Conservation (phyloP, 495 filamentous ascomycete species). For the Xylaria scruposa region DNA sequence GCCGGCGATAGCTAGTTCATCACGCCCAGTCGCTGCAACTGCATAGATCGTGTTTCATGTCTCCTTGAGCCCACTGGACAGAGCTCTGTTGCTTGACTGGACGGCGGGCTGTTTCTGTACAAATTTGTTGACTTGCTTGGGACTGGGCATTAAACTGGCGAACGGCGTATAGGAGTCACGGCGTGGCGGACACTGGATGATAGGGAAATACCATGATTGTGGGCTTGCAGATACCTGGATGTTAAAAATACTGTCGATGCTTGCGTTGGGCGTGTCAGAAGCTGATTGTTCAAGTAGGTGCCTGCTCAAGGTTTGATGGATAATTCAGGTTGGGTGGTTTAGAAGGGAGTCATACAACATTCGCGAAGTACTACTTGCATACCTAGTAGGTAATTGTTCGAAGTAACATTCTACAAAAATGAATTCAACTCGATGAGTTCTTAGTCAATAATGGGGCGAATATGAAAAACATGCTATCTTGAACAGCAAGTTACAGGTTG, state of each 20-base stretch:
- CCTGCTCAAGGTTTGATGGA: not conserved
- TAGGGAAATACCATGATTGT: slow-evolving; percentile 42
- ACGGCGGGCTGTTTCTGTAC: slow-evolving; percentile 43
- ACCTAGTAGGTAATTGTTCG: slow-evolving; percentile 3
- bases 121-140: slow-evolving; percentile 41
- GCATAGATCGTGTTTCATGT: slow-evolving; percentile 32
- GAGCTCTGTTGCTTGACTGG: slow-evolving; percentile 20
- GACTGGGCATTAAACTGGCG: slow-evolving; percentile 31
- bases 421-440: not conserved
- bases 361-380: slow-evolving; percentile 2
- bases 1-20: slow-evolving; percentile 42
- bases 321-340: slow-evolving; percentile 1
- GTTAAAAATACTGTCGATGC: slow-evolving; percentile 35
- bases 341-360: slow-evolving; percentile 17
- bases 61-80: slow-evolving; percentile 14
- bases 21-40: slow-evolving; percentile 43
- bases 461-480: not conserved
- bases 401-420: not conserved
- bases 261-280: slow-evolving; percentile 23
- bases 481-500: not conserved
- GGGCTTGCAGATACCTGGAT: slow-evolving; percentile 34
- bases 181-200: slow-evolving; percentile 33
- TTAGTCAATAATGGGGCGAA: not conserved
- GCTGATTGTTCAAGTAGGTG: slow-evolving; percentile 23
- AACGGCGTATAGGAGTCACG: slow-evolving; percentile 40